Evolutionary conservation across 306 rosid species (phyloP).

Genomic region (Luffa aegyptiaca): DNA sequence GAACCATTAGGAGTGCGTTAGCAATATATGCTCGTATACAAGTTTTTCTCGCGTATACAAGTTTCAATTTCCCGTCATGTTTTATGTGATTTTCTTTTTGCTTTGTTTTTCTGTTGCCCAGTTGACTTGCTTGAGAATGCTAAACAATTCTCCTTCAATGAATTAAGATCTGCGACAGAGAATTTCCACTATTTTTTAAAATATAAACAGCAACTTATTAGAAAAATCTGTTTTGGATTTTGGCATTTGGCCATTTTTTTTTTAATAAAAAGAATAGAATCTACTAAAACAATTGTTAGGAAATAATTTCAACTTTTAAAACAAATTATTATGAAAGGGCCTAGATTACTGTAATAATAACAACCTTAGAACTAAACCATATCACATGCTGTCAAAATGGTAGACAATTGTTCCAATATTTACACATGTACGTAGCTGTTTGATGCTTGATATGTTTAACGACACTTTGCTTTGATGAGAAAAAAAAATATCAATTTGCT

Average conservation of each 20-base stretch:
- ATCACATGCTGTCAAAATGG: background rate
- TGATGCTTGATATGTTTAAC: background rate
- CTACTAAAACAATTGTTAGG: background rate
- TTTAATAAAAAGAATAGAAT: background rate
- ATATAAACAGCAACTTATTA: background rate
- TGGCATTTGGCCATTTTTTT: background rate
- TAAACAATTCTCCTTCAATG: conserved; percentile 50
- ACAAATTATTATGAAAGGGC: background rate
- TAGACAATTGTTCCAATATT: background rate
- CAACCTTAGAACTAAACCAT: background rate
- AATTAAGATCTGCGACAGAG: conserved; percentile 61
- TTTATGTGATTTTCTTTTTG: background rate
- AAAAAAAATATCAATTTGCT: background rate
- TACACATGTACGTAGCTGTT: background rate
- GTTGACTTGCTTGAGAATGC: conserved; percentile 41
- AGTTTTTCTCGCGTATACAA: background rate
- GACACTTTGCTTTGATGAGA: background rate
- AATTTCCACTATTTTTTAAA: conserved; percentile 31
- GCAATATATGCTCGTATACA: background rate
- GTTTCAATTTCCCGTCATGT: background rate
- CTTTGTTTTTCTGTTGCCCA: conserved; percentile 23
- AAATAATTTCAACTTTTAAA: background rate
- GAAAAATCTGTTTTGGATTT: background rate
- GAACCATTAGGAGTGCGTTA: too few relatives aligned
- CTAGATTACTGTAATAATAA: background rate